Conservation (phyloP, 345 rosid genomes). For the Aegle marmelos region DNA sequence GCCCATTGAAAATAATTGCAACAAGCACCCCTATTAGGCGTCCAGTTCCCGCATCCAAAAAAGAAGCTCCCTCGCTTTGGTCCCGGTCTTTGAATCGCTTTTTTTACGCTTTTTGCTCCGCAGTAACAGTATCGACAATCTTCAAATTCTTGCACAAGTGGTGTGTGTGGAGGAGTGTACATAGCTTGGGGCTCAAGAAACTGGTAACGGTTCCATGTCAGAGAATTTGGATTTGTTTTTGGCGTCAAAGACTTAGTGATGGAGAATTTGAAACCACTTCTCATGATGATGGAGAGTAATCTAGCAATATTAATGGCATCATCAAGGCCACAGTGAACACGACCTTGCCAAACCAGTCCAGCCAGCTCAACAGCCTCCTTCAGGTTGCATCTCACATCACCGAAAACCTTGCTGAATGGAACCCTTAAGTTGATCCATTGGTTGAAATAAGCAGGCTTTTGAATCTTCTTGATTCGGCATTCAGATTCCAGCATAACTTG, state of each 20-base stretch:
- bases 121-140: conserved; percentile 10
- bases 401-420: conserved; percentile 41
- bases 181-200: background rate
- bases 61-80: conserved; percentile 45
- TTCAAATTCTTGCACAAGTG: background rate
- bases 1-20: background rate
- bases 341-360: conserved; percentile 43
- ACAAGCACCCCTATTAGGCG: conserved; percentile 34
- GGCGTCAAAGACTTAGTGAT: conserved; percentile 34
- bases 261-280: conserved; percentile 34
- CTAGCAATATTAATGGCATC: conserved; percentile 51
- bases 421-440: conserved; percentile 51
- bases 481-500: conserved; percentile 48
- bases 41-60: conserved; percentile 56
- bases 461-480: conserved; percentile 43
- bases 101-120: conserved; percentile 37
- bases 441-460: conserved; percentile 48
- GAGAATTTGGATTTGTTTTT: background rate
- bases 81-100: conserved; percentile 43
- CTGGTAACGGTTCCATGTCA: background rate
- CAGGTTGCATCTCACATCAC: conserved; percentile 33
- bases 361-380: conserved; percentile 44
- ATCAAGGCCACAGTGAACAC: conserved; percentile 46
- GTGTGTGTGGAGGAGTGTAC: background rate
- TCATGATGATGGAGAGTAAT: conserved; percentile 36